Evolutionary conservation across 2,329 filamentous ascomycete genomes (phyloP), one percentile per base, ranked within the genome.

Genomic region (Pseudogymnoascus sp.): DNA sequence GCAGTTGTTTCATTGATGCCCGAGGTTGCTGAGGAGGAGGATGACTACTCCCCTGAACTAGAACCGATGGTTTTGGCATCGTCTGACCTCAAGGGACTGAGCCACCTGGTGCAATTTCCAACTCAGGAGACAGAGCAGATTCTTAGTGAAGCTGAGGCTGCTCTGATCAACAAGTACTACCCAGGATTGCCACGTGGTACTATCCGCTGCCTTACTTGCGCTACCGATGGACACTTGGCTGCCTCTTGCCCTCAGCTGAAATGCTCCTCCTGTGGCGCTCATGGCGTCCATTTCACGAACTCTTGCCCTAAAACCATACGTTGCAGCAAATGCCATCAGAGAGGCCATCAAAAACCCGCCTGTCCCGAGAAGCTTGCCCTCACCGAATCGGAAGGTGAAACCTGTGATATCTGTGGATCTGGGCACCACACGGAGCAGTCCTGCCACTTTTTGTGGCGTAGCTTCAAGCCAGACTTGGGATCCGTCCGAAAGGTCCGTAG

Each of bases 371-470:
- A 84, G 65, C 77, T 89, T 44, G 72, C 74, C 2, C 67, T 81
- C 60, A 75, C 80, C 15, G 80, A 80, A 65, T 78, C 79, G 15
- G 84, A 87, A 63, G 78, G 79, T 21, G 75, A 81, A 56, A 79
- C 80, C 2, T 91, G 88, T 71, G 82, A 83, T 10, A 76, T 85
- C 35, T 91, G 88, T 72, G 76, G 76, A 40, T 79, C 79, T 6
- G 67, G 70, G 2, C 77, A 80, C 7, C 88, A 91, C 68, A 68
- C 80, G 7, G 88, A 90, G 70, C 71, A 77, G 11, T 74, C 80
- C 2, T 91, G 88, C 71, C 79, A 82, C 62, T 76, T 79, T 59
- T 75, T 87, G 23, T 90, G 86, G 86, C 78, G 81, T 64, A 84
- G 79, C 17, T 87, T 82, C 70, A 72, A 75, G 11, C 78, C 77